Percentiles rank a stretch among this genome's conserved stretches.
These are phyloP conservation scores for Casuarina equisetifolia DNA, from an alignment of 306 rosid species.

Conservation along the genomic window DNA sequence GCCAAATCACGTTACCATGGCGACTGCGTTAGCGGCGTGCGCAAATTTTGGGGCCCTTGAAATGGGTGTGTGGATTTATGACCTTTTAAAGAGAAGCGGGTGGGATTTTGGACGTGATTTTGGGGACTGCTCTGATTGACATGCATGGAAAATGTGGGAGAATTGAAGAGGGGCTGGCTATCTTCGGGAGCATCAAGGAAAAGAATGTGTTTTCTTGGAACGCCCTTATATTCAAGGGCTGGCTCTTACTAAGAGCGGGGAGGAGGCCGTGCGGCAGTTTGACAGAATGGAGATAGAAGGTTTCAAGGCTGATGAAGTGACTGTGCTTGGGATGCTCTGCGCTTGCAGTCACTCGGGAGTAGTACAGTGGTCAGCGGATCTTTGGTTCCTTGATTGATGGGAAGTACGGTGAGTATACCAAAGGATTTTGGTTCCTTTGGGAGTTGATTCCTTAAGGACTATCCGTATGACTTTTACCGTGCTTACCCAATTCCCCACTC, in stretches of 20 bases:
- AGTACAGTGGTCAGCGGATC: constrained; percentile 51
- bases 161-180: constrained; percentile 46
- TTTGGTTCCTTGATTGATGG: constrained; percentile 47
- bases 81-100: too few relatives aligned
- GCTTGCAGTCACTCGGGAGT: constrained; percentile 84
- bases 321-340: constrained; percentile 59
- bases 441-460: too few relatives aligned
- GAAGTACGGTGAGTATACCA: constrained; percentile 29
- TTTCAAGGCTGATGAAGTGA: constrained; percentile 52
- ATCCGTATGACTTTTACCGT: too few relatives aligned
- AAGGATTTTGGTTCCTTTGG: too few relatives aligned
- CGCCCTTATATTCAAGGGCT: constrained; percentile 64
- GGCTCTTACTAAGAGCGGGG: constrained; percentile 64
- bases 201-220: constrained; percentile 76
- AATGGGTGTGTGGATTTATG: too few relatives aligned
- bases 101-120: neutral
- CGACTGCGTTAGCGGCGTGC: too few relatives aligned
- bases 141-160: constrained; percentile 79
- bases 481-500: too few relatives aligned
- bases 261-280: constrained; percentile 68
- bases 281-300: constrained; percentile 64
- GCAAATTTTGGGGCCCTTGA: too few relatives aligned
- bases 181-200: constrained; percentile 55
- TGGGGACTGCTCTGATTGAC: constrained; percentile 50
- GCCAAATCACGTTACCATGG: too few relatives aligned